Conservation (phyloP, 2,329 filamentous ascomycete genomes). For the Talaromyces sp. region DNA sequence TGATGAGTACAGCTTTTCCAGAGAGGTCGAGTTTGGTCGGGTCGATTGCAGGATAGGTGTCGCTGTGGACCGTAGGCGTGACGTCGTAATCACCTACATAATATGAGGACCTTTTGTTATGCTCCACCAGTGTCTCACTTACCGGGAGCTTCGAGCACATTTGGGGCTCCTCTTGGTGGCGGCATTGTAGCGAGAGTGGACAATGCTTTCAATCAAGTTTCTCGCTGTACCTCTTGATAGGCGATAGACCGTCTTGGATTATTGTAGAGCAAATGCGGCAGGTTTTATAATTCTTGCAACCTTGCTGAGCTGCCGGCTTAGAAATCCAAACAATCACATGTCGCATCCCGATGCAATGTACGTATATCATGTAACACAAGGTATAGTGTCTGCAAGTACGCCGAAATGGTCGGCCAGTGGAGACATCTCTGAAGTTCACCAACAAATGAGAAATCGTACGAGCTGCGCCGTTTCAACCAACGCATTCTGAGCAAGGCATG, state of each 20-base stretch:
- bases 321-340: not conserved
- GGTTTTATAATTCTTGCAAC: not conserved
- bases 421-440: not conserved
- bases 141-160: not conserved
- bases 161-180: not conserved
- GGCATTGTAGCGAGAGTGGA: not conserved
- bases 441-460: not conserved
- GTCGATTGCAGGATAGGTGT: conserved; percentile 35
- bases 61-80: conserved; percentile 29
- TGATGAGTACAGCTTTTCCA: conserved; percentile 36
- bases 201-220: not conserved
- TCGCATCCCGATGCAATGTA: not conserved
- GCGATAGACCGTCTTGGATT: not conserved
- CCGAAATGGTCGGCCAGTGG: not conserved
- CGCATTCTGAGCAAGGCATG: not conserved
- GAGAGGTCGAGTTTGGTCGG: conserved; percentile 27
- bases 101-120: not conserved
- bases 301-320: not conserved
- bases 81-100: conserved; percentile 21
- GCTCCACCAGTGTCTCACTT: not conserved
- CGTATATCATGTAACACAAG: not conserved
- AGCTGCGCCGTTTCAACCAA: not conserved
- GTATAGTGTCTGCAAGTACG: not conserved
- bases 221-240: not conserved
- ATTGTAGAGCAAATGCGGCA: not conserved